These are phyloP conservation scores for Geotrichum reessii DNA, from an alignment of 1,139 yeast species.

Conservation along the genomic window DNA sequence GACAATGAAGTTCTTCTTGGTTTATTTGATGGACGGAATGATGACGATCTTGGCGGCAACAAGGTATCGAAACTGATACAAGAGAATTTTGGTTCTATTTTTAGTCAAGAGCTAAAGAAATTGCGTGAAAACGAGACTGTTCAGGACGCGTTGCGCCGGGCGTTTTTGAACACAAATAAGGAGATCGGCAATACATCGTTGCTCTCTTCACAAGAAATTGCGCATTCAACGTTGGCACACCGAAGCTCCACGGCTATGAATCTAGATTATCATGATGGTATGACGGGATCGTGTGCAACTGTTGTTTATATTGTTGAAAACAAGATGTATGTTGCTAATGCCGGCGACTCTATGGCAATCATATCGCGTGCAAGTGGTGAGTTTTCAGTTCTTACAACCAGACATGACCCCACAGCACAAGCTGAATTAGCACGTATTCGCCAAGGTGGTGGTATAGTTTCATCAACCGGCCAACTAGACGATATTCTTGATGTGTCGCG, in stretches of 20 bases:
- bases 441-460: conserved; percentile 85
- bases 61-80: conserved; percentile 73
- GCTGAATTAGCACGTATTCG: conserved; percentile 82
- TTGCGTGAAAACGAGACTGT: conserved; percentile 43
- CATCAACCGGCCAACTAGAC: conserved; percentile 79
- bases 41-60: conserved; percentile 39
- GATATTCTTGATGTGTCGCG: conserved; percentile 79
- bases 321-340: conserved; percentile 72
- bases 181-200: conserved; percentile 57
- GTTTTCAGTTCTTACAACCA: conserved; percentile 60
- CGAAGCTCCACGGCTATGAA: conserved; percentile 34
- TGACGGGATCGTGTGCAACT: conserved; percentile 83
- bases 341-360: conserved; percentile 85
- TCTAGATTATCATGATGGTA: conserved; percentile 50
- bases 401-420: conserved; percentile 79
- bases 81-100: conserved; percentile 57
- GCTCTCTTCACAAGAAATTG: conserved; percentile 33
- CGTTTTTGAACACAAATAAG: conserved; percentile 73
- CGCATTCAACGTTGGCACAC: conserved; percentile 34
- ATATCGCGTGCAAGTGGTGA: conserved; percentile 79
- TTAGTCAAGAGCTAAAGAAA: conserved; percentile 57
- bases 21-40: conserved; percentile 78
- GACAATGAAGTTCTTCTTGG: conserved; percentile 69
- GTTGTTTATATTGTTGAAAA: conserved; percentile 71
- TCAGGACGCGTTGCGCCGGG: conserved; percentile 66